Conservation (phyloP, 345 rosid genomes). For the Populus alba region DNA sequence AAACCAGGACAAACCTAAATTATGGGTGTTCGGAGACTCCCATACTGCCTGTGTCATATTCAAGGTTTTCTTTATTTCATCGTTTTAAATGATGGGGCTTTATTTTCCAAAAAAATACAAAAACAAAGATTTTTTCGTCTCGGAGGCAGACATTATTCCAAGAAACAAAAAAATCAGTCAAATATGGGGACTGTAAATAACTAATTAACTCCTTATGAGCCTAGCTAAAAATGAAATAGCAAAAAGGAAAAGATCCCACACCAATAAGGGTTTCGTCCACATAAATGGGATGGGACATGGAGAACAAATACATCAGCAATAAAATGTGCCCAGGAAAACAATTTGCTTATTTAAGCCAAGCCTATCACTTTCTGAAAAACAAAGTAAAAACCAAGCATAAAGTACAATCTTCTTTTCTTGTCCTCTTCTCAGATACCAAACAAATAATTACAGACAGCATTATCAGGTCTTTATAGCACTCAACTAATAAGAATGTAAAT, state of each 20-base stretch:
- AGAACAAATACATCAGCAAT: neutral
- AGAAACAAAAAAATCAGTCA: neutral
- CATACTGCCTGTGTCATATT: neutral
- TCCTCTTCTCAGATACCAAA: neutral
- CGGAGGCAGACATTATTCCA: neutral
- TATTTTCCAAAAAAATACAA: neutral
- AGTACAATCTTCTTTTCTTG: neutral
- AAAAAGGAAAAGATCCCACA: neutral
- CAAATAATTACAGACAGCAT: neutral
- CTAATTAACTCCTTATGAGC: neutral
- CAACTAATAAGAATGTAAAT: neutral
- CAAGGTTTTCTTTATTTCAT: neutral
- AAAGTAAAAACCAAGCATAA: neutral
- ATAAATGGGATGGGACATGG: neutral
- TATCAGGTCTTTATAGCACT: neutral
- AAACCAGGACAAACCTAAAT: neutral
- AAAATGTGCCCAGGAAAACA: neutral
- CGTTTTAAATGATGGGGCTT: neutral
- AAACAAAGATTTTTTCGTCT: neutral
- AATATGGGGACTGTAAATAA: neutral
- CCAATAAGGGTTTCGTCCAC: neutral
- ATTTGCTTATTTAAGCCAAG: neutral
- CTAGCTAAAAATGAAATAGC: slow-evolving; percentile 1
- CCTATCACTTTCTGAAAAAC: neutral
- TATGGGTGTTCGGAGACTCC: neutral